Percentiles rank a stretch among this genome's conserved stretches.
Conservation (phyloP, 129 eudicot genomes). For the Glebionis coronaria region DNA sequence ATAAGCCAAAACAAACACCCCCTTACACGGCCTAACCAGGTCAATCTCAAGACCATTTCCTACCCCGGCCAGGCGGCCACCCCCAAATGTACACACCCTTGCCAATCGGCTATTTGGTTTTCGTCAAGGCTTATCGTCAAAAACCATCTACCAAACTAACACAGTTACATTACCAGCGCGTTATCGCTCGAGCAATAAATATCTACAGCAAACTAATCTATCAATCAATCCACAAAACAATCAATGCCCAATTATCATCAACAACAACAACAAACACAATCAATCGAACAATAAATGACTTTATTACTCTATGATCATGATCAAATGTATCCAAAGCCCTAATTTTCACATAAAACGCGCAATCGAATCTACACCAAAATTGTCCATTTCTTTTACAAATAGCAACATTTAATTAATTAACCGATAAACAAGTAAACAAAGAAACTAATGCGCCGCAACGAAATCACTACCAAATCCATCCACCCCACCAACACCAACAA, state of each 20-base stretch:
- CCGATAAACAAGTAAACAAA: too few relatives aligned
- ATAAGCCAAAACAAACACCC: too few relatives aligned
- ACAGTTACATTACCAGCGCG: neutral
- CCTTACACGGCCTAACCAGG: too few relatives aligned
- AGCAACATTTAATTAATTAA: neutral
- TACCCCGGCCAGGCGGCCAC: too few relatives aligned
- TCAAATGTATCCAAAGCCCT: slow-evolving; percentile 21
- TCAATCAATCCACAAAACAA: neutral
- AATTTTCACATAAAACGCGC: slow-evolving; percentile 17
- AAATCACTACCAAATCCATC: slow-evolving; percentile 37
- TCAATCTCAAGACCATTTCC: too few relatives aligned
- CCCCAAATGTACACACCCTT: too few relatives aligned
- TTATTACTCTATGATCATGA: neutral
- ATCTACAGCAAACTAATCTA: neutral
- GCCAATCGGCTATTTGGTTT: too few relatives aligned
- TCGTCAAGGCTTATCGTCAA: too few relatives aligned
- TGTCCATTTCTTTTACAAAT: slow-evolving; percentile 19
- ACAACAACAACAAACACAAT: slow-evolving; percentile 9
- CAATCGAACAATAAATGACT: slow-evolving; percentile 30
- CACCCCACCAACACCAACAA: slow-evolving; percentile 20
- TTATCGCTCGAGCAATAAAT: neutral
- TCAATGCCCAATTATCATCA: neutral
- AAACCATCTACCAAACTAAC: too few relatives aligned
- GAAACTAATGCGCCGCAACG: slow-evolving; percentile 37
- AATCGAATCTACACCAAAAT: slow-evolving; percentile 25